Evolutionary conservation across 139 green algal genomes (phyloP).

Genomic region (Penium margaritaceum): DNA sequence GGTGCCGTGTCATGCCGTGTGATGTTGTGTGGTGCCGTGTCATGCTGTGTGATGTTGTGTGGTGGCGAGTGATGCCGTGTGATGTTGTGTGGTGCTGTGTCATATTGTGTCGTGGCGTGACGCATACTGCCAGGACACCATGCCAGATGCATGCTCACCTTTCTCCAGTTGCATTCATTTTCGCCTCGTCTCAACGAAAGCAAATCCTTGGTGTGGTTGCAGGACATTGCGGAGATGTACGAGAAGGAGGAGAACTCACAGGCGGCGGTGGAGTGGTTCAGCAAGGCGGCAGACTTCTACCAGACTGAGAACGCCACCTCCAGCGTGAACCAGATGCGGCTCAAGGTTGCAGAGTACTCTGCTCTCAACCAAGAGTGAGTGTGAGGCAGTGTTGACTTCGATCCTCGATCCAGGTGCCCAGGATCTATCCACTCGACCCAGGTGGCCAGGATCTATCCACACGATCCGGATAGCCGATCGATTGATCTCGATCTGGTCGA

Average conservation of each 20-base stretch:
- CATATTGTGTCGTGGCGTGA: no score
- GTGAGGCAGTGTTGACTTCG: no score
- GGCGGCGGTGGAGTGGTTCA: slow-evolving; percentile 23
- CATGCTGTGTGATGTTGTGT: not conserved
- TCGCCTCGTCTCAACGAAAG: not conserved
- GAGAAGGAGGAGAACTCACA: slow-evolving; percentile 38
- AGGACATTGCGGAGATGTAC: slow-evolving; percentile 41
- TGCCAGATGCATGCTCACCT: not conserved
- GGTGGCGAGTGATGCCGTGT: not conserved
- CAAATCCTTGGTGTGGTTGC: not conserved
- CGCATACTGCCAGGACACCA: not conserved
- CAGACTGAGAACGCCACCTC: slow-evolving; percentile 20
- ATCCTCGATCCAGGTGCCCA: no score
- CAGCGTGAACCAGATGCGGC: slow-evolving; percentile 29
- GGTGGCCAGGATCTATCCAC: no score
- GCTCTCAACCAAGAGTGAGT: slow-evolving; percentile 22
- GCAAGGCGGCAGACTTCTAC: slow-evolving; percentile 30
- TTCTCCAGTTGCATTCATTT: no score
- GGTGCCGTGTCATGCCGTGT: no score
- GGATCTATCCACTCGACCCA: no score
- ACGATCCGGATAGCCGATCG: no score
- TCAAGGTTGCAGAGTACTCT: slow-evolving; percentile 38
- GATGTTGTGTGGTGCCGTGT: no score
- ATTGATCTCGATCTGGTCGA: no score
- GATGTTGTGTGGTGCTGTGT: no score